Evolutionary conservation across 2,329 filamentous ascomycete species (phyloP).

Genomic region (Diaporthe sp.): DNA sequence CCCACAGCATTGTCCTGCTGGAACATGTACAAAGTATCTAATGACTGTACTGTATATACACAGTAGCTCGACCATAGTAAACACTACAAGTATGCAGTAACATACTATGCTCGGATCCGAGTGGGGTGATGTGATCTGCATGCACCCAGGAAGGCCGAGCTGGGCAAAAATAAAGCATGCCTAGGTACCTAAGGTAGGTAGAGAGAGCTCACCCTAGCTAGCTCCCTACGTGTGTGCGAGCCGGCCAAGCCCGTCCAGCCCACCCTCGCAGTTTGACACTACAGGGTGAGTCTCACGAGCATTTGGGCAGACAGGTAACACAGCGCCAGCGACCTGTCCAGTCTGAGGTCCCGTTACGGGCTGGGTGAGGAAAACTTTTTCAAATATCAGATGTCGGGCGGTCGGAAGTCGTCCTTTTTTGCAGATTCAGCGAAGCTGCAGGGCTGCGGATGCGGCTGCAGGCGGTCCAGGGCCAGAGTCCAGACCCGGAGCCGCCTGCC

Average conservation of each 20-base stretch:
- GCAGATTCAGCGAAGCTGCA: not conserved
- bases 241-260: conserved; percentile 14
- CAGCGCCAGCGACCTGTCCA: not conserved
- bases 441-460: not conserved
- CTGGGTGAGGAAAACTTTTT: not conserved
- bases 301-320: not conserved
- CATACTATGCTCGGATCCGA: not conserved
- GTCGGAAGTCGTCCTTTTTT: conserved; percentile 13
- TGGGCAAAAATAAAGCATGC: not conserved
- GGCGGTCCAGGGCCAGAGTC: not conserved
- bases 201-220: conserved; percentile 4
- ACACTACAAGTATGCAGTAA: not conserved
- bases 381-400: conserved; percentile 18
- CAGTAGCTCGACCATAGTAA: not conserved
- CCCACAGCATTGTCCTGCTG: not conserved
- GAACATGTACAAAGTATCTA: not conserved
- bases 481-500: not conserved
- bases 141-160: not conserved
- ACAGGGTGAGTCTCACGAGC: not conserved
- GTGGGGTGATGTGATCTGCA: conserved; percentile 17
- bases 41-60: not conserved
- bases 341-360: not conserved
- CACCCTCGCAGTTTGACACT: not conserved
- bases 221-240: not conserved
- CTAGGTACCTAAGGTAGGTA: too few species aligned